Evolutionary conservation across 805 yeast species (phyloP).

Genomic region (Maudiozyma pseudohumilis): DNA sequence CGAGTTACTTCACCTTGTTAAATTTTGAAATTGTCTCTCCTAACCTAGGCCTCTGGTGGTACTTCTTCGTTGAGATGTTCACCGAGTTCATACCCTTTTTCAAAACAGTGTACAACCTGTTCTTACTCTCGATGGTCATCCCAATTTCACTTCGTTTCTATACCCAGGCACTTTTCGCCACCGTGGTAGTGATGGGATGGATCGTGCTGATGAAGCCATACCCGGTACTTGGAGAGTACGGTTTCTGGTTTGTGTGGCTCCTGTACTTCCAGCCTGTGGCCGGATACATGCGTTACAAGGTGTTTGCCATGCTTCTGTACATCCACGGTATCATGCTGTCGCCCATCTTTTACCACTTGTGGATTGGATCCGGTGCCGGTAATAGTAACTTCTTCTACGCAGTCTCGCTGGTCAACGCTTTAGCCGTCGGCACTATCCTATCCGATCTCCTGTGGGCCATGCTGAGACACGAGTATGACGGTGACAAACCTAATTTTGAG

Average conservation of each 20-base stretch:
- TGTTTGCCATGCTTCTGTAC: constrained; percentile 44
- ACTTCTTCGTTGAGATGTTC: constrained; percentile 90
- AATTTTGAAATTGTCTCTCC: constrained; percentile 68
- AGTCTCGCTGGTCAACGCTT: constrained; percentile 69
- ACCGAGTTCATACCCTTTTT: constrained; percentile 80
- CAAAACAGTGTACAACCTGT: constrained; percentile 72
- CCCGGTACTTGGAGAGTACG: constrained; percentile 76
- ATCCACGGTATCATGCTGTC: constrained; percentile 54
- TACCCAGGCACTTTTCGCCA: constrained; percentile 49
- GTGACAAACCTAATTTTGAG: constrained; percentile 28
- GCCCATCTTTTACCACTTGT: constrained; percentile 84
- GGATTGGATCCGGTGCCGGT: constrained; percentile 93
- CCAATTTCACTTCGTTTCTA: constrained; percentile 68
- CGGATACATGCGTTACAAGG: constrained; percentile 37
- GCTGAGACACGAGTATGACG: constrained; percentile 55
- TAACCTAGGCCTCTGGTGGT: constrained; percentile 97
- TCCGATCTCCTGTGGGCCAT: constrained; percentile 79
- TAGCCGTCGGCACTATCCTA: constrained; percentile 56
- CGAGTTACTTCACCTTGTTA: constrained; percentile 49
- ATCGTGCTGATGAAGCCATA: constrained; percentile 68
- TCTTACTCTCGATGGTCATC: constrained; percentile 50
- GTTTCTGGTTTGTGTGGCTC: constrained; percentile 40
- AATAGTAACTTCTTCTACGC: constrained; percentile 96
- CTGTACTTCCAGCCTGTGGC: constrained; percentile 38
- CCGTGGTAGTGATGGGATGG: constrained; percentile 39